These are phyloP conservation scores for Coffea eugenioides DNA, from an alignment of 257 asterid genomes.

Conservation along the genomic window DNA sequence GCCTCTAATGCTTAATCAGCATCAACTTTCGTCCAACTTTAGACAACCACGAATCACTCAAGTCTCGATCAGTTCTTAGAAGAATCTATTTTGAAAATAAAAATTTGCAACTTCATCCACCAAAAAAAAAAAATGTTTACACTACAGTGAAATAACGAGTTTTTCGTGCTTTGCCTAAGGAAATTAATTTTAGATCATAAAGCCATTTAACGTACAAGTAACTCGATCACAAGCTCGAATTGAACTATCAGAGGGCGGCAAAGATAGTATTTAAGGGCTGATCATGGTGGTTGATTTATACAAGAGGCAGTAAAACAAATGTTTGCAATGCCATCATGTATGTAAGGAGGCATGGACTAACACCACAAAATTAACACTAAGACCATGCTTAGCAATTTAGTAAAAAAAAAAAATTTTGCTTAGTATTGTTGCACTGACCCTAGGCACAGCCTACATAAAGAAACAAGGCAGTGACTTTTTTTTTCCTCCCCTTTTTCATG, in stretches of 20 bases:
- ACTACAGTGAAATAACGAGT: too few relatives aligned
- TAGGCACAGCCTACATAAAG: neutral
- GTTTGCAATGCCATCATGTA: neutral
- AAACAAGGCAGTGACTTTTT: neutral
- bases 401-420: neutral
- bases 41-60: too few relatives aligned
- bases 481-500: neutral
- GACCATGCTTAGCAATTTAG: neutral
- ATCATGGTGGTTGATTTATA: neutral
- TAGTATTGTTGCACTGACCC: neutral
- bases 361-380: neutral
- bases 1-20: too few relatives aligned
- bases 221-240: too few relatives aligned
- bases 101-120: too few relatives aligned
- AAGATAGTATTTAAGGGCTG: neutral
- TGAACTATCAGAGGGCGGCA: neutral
- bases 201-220: too few relatives aligned
- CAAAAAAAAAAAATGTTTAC: neutral
- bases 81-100: too few relatives aligned
- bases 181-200: neutral
- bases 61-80: too few relatives aligned
- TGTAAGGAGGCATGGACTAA: too few relatives aligned
- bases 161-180: too few relatives aligned
- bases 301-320: neutral
- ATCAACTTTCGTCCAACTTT: too few relatives aligned